These are phyloP conservation scores for Rhodofomes roseus DNA, from an alignment of 1,284 basidiomycete genomes.

Conservation along the genomic window DNA sequence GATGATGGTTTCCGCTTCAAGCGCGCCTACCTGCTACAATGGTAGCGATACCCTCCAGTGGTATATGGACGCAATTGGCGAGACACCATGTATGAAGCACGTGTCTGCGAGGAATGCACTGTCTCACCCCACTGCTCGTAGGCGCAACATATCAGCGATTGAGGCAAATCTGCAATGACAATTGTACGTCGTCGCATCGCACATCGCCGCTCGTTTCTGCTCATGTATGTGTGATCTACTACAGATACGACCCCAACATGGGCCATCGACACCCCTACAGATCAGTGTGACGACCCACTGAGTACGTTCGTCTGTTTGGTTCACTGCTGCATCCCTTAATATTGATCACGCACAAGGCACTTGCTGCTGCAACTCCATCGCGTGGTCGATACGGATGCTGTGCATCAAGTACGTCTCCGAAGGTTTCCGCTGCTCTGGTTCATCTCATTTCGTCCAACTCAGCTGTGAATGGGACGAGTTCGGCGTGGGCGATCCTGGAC, in stretches of 20 bases:
- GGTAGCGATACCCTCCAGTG: background rate
- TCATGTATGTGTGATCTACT: too few relatives aligned
- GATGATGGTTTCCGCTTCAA: background rate
- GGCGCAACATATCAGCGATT: background rate
- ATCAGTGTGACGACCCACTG: background rate
- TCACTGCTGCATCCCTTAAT: too few relatives aligned
- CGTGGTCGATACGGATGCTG: background rate
- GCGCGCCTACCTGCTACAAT: background rate
- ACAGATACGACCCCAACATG: background rate
- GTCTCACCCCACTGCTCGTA: background rate
- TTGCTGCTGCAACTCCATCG: background rate
- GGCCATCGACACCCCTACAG: background rate
- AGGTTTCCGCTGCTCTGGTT: background rate
- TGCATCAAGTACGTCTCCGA: background rate
- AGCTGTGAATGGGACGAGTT: background rate
- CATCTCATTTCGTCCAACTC: background rate
- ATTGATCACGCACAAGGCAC: background rate
- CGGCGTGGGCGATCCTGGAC: background rate
- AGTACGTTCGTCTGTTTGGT: background rate
- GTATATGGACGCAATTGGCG: background rate
- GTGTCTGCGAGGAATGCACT: too few relatives aligned
- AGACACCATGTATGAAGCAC: background rate
- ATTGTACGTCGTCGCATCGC: background rate
- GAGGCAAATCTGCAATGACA: background rate
- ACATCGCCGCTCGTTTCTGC: too few relatives aligned